Evolutionary conservation across 2,329 filamentous ascomycete species (phyloP), one percentile per base, ranked within the genome.

Genomic region (Spiromastix sp.): DNA sequence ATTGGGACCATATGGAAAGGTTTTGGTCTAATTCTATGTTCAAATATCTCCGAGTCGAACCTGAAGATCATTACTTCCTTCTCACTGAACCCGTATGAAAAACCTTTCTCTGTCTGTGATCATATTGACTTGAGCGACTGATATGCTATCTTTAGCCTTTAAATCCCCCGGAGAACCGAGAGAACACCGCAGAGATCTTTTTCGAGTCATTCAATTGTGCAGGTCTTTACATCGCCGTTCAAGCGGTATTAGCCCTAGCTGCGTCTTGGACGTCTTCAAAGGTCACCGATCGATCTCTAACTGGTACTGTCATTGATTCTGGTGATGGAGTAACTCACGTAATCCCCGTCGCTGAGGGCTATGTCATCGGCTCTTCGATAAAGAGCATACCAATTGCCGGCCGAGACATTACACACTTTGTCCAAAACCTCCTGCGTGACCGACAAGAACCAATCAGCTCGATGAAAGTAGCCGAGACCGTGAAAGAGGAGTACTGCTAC

Each of bases 1-100:
- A 98, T 59, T 98, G 91, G 91, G 91, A 98, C 64, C 85, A 95
- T 54, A 98, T 98, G 91, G 91, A 98, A 64, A 81, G 91, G 44
- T 98, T 96, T 68, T 98, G 91, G 91, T 96, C 93, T 48, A 96
- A 96, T 68, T 98, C 91, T 44, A 98, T 98, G 66, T 98, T 98
- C 77, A 98, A 98, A 63, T 98, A 98, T 57, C 74, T 98, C 35
- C 79, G 91, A 51, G 91, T 98, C 48, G 91, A 98, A 66, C 91
- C 91, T 19, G 91, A 98, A 66, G 91, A 98, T 59, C 91, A 98
- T 64, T 87, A 94, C 69, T 98, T 98, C 63, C 78, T 98, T 43
- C 78, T 98, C 41, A 98, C 91, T 42, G 91, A 98, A 60, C 91
- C 91, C 41, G 87, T 94, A 74, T 58, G 79, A 50, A 30, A 12